Conservation (phyloP, 139 green algal genomes). For the Eudorina sp. region DNA sequence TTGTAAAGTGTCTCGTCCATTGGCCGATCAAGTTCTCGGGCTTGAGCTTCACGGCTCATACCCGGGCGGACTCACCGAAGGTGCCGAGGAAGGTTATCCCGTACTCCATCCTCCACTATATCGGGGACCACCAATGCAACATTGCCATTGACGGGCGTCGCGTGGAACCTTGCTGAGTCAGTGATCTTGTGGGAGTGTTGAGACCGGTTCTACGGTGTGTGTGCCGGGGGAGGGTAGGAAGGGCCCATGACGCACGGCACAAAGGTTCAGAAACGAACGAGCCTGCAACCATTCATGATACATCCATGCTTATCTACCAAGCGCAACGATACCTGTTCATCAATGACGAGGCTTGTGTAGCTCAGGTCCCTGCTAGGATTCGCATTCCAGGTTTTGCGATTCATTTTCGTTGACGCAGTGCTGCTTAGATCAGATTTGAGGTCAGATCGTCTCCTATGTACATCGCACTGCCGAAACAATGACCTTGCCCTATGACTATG, state of each 20-base stretch:
- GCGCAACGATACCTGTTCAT: constrained; percentile 48
- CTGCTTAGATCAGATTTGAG: too few species aligned
- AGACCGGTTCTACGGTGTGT: constrained; percentile 9
- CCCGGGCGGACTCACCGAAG: constrained; percentile 30
- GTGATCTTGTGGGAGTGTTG: constrained; percentile 21
- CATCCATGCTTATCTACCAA: too few species aligned
- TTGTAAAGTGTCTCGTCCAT: too few species aligned
- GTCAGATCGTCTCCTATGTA: too few species aligned
- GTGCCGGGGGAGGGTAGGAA: background rate
- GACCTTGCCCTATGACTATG: too few species aligned
- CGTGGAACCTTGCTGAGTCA: background rate
- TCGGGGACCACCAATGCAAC: background rate
- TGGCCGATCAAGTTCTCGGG: too few species aligned
- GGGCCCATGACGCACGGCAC: too few species aligned
- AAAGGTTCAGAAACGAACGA: too few species aligned
- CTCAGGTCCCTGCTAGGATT: constrained; percentile 32
- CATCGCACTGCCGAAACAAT: too few species aligned
- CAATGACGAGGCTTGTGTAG: constrained; percentile 22
- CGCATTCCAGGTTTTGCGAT: constrained; percentile 1
- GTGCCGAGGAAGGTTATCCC: background rate
- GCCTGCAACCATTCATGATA: too few species aligned
- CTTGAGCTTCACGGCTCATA: too few species aligned
- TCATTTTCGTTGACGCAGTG: too few species aligned
- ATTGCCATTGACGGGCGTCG: constrained; percentile 33
- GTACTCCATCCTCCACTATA: background rate